These are phyloP conservation scores for Immersiella caudata DNA, from an alignment of 495 filamentous ascomycete species.

Conservation along the genomic window DNA sequence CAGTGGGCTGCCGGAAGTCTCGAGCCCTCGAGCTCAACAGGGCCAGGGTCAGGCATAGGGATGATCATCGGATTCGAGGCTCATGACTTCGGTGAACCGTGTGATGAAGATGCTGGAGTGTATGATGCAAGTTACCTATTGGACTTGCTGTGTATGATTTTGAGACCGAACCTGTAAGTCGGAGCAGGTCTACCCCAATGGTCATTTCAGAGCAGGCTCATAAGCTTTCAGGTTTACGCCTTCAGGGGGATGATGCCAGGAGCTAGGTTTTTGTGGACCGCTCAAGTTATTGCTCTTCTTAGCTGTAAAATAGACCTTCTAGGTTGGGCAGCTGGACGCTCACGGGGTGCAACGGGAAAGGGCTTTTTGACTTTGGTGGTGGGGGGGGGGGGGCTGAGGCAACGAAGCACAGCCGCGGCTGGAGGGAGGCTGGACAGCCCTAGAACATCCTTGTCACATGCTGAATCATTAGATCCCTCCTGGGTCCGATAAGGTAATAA, in stretches of 20 bases:
- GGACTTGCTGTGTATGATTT: too few species aligned
- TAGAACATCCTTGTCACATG: slow-evolving; percentile 17
- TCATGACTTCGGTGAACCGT: neutral
- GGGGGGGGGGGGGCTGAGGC: neutral
- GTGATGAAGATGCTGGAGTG: neutral
- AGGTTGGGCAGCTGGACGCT: too few species aligned
- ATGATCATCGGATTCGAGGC: neutral
- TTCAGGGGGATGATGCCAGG: too few species aligned
- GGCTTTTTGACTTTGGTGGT: neutral
- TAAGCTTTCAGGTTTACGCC: too few species aligned
- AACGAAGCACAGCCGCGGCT: neutral
- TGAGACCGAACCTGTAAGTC: too few species aligned
- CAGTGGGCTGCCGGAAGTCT: slow-evolving; percentile 23
- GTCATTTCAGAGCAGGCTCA: too few species aligned
- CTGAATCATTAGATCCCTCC: slow-evolving; percentile 15
- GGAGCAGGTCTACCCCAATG: too few species aligned
- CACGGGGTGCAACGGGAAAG: too few species aligned
- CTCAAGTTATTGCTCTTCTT: too few species aligned
- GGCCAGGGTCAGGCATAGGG: neutral
- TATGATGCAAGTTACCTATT: neutral
- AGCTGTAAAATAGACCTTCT: too few species aligned
- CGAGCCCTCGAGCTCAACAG: neutral
- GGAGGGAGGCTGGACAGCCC: neutral
- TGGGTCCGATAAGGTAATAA: slow-evolving; percentile 24
- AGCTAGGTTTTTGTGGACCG: too few species aligned